These are phyloP conservation scores for Pythium apleroticum DNA, from an alignment of 352 stramenopile genomes.

Conservation along the genomic window DNA sequence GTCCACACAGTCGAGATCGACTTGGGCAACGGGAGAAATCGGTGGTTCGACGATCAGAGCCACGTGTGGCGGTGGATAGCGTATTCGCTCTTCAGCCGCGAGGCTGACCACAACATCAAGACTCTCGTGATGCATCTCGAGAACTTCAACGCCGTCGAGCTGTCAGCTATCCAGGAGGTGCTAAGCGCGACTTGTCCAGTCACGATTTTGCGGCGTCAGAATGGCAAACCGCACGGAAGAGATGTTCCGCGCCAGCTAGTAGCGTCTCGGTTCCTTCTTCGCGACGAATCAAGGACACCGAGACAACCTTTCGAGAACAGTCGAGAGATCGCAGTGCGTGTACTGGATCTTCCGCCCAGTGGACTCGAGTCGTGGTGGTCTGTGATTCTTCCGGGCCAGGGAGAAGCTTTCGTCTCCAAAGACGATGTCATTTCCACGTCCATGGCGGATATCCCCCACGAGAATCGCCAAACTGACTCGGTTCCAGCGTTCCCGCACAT, in stretches of 20 bases:
- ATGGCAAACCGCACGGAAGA: background rate
- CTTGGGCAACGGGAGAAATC: background rate
- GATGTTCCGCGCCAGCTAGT: background rate
- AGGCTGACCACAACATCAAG: background rate
- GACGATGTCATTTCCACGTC: background rate
- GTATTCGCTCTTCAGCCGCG: background rate
- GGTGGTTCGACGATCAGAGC: background rate
- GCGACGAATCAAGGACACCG: background rate
- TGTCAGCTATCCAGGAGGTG: background rate
- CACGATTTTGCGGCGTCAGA: background rate
- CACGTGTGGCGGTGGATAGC: background rate
- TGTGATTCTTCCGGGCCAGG: background rate
- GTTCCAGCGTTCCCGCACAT: background rate
- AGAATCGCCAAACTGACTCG: background rate
- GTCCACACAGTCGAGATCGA: background rate
- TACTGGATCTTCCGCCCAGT: background rate
- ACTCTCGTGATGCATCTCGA: background rate
- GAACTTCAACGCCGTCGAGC: background rate
- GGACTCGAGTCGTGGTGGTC: background rate
- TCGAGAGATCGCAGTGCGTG: background rate
- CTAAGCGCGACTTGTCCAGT: background rate
- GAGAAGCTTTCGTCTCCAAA: background rate
- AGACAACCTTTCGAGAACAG: background rate
- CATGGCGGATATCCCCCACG: background rate
- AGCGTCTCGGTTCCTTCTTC: background rate